Conservation (phyloP, 352 stramenopile genomes). For the Globisporangium nodosum region DNA sequence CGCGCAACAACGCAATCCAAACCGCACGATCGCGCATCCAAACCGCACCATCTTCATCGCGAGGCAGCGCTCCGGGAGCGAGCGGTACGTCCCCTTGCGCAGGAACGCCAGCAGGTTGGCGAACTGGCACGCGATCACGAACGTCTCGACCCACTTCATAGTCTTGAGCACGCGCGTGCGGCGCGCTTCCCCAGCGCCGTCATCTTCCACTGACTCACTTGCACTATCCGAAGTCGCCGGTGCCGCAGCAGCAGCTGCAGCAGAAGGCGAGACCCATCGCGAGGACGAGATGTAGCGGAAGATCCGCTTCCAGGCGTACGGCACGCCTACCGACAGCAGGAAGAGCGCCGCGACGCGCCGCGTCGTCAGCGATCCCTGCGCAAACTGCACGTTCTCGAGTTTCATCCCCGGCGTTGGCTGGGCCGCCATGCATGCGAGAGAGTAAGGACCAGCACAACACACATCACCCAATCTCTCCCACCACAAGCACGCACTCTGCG, state of each 20-base stretch:
- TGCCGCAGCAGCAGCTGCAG: not conserved
- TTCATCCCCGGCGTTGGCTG: slow-evolving; percentile 83
- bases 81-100: slow-evolving; percentile 62
- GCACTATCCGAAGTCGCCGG: not conserved
- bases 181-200: slow-evolving; percentile 11
- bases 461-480: not conserved
- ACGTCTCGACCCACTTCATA: slow-evolving; percentile 74
- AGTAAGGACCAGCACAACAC: not conserved
- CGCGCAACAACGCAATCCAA: not conserved
- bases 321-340: slow-evolving; percentile 59
- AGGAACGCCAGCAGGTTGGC: slow-evolving; percentile 71
- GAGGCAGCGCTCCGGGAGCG: slow-evolving; percentile 64
- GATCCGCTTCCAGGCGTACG: slow-evolving; percentile 74
- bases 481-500: slow-evolving; percentile 32
- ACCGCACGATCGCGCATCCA: not conserved
- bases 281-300: slow-evolving; percentile 57
- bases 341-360: slow-evolving; percentile 55
- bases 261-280: slow-evolving; percentile 20
- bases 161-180: slow-evolving; percentile 29
- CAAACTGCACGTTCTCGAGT: slow-evolving; percentile 73
- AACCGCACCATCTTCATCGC: slow-evolving; percentile 57
- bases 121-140: slow-evolving; percentile 62
- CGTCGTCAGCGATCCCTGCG: slow-evolving; percentile 32
- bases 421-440: slow-evolving; percentile 1
- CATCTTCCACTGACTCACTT: not conserved